A percentile compares a stretch with the other conserved stretches of the same genome.
Conservation (phyloP, 345 rosid genomes). For the Pistacia atlantica region DNA sequence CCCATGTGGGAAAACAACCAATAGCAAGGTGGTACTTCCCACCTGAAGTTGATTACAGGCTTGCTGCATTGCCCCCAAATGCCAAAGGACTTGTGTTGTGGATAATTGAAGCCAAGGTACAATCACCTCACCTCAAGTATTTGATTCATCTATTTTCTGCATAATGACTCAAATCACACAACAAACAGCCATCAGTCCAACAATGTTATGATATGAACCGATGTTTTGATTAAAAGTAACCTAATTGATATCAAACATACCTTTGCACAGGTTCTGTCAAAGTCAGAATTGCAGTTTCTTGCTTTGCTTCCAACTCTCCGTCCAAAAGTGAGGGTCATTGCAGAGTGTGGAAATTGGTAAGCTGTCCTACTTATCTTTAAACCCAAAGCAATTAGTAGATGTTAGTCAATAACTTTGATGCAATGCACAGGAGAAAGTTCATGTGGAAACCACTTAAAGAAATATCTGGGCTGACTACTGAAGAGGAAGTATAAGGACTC, state of each 20-base stretch:
- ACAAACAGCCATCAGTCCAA: no score
- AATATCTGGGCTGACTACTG: conserved; percentile 58
- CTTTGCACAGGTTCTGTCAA: conserved; percentile 69
- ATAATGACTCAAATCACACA: no score
- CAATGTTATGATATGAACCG: no score
- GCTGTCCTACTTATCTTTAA: not conserved
- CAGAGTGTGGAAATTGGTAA: conserved; percentile 93
- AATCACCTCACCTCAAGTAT: not conserved
- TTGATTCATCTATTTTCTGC: not conserved
- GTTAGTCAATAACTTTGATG: not conserved
- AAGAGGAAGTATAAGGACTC: conserved; percentile 25
- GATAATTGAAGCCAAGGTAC: conserved; percentile 91
- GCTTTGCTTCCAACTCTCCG: conserved; percentile 86
- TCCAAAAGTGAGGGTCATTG: conserved; percentile 84
- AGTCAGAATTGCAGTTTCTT: conserved; percentile 83
- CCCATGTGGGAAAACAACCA: conserved; percentile 93
- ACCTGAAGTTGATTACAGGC: conserved; percentile 88
- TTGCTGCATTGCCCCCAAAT: conserved; percentile 62
- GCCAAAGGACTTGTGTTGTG: conserved; percentile 92
- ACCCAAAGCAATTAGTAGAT: not conserved
- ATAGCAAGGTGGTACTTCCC: conserved; percentile 97
- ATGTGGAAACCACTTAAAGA: conserved; percentile 85
- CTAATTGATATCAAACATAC: not conserved
- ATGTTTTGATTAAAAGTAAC: no score
- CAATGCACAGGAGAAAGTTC: conserved; percentile 68